Evolutionary conservation across 169 alveolate genomes (phyloP), one percentile per base, ranked within the genome.

Genomic region (Perkinsus olseni): DNA sequence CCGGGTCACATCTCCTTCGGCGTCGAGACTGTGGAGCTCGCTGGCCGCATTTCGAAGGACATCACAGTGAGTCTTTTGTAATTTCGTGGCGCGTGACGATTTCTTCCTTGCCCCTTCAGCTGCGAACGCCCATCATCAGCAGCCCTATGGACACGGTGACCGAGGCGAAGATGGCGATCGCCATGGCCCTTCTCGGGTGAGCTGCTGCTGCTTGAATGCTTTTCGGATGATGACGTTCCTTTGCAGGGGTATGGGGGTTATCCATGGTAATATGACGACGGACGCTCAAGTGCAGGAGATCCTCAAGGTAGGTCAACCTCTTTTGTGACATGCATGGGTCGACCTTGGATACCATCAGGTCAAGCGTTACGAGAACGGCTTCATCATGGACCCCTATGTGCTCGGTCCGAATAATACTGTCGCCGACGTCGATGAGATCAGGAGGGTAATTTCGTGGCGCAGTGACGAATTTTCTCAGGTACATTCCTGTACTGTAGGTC

Each of bases 71-170:
- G 99, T 99, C 40, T 97, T 97, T 99, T 8, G 82, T 62, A 62
- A 40, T 40, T 40, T 40, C 50, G 50, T 40, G 50, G 50, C 50
- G 50, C 50, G 50, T 40, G 50, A 40, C 50, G 50, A 11, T 40
- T 40, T 3, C 11, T 11, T 40, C 21, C n/a, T n/a, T n/a, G n/a
- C 17, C 36, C 0, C 37, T 3, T 62, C 82, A 62, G 82, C 82
- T 62, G 36, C 82, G 94, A 74, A n/a, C 82, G 1, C 98, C 98
- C 0, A 51, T 97, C 20, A 94, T 97, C 45, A 95, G 98, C 21
- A 96, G 98, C 0, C 98, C 98, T 38, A 62, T 62, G 92, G 99
- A 97, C 92, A 97, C 98, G 13, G 98, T 97, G 74, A 97, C 98
- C 6, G 98, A 97, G 90, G 95, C 97, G 24, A 93, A 96, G 74